phyloP scores from a whole-genome alignment of 2,329 filamentous ascomycete genomes.

The Epichloe baconii region DNA sequence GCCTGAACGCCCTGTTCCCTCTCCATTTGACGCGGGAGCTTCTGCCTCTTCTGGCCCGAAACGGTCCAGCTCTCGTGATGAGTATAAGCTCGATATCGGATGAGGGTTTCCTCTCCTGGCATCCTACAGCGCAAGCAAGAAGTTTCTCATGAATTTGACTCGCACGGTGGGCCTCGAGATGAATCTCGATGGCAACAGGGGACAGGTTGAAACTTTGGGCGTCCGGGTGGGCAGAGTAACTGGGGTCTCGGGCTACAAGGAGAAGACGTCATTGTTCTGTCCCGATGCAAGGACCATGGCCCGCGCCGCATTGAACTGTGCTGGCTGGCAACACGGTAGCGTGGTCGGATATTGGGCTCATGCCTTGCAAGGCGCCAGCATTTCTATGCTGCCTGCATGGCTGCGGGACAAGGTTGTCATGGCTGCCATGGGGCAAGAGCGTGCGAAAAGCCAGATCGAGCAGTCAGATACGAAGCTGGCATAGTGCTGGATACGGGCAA shows the following conservation, averaged over 20 bases:
- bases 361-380: constrained; percentile 6
- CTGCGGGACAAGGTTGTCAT: background rate
- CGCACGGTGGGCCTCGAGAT: constrained; percentile 29
- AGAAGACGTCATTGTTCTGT: constrained; percentile 9
- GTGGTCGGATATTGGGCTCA: constrained; percentile 10
- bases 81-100: constrained; percentile 36
- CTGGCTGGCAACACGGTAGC: constrained; percentile 8
- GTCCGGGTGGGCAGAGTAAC: constrained; percentile 7
- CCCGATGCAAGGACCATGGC: constrained; percentile 9
- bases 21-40: constrained; percentile 30
- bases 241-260: constrained; percentile 7
- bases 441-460: background rate
- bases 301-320: constrained; percentile 4
- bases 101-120: constrained; percentile 30
- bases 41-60: constrained; percentile 28
- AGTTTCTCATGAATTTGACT: constrained; percentile 24
- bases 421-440: background rate
- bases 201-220: background rate
- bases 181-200: constrained; percentile 8
- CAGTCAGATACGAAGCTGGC: too few species aligned
- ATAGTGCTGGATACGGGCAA: background rate
- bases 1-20: constrained; percentile 36
- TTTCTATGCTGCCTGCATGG: background rate
- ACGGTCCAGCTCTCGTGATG: constrained; percentile 32
- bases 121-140: constrained; percentile 33